phyloP scores from a whole-genome alignment of 495 filamentous ascomycete genomes.

The Penicillium herquei region DNA sequence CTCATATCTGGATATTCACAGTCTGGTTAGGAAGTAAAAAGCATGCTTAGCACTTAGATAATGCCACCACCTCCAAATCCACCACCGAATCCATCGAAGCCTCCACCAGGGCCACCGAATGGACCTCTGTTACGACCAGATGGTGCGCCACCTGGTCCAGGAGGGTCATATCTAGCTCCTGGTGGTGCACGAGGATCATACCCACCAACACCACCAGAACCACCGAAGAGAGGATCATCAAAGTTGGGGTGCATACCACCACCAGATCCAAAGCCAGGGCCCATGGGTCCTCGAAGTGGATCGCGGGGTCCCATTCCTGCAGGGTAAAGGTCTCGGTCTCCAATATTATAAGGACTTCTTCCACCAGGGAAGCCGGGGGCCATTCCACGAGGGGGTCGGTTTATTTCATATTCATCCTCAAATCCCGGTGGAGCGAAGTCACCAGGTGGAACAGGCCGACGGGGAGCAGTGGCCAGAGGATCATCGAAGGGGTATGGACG shows the following conservation, averaged over 20 bases:
- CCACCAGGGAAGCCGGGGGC: constrained; percentile 43
- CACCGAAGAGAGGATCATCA: constrained; percentile 86
- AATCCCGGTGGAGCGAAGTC: constrained; percentile 87
- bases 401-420: constrained; percentile 89
- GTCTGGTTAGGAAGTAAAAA: no score
- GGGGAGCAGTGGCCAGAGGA: constrained; percentile 60
- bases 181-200: constrained; percentile 49
- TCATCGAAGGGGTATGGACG: constrained; percentile 67
- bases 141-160: constrained; percentile 69
- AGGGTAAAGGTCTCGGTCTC: constrained; percentile 84
- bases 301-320: constrained; percentile 82
- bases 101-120: constrained; percentile 43
- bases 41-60: constrained; percentile 45
- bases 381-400: constrained; percentile 59
- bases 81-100: constrained; percentile 48
- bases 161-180: constrained; percentile 74
- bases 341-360: constrained; percentile 62
- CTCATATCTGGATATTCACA: no score
- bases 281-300: constrained; percentile 66
- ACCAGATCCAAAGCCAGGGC: constrained; percentile 52
- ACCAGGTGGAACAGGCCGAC: constrained; percentile 65
- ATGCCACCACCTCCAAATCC: constrained; percentile 67
- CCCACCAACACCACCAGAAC: constrained; percentile 46
- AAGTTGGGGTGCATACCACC: constrained; percentile 96
- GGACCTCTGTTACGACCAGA: constrained; percentile 46